Base-by-base conservation (phyloP, 2,329 filamentous ascomycete species). In the Leptographium procerum region DNA sequence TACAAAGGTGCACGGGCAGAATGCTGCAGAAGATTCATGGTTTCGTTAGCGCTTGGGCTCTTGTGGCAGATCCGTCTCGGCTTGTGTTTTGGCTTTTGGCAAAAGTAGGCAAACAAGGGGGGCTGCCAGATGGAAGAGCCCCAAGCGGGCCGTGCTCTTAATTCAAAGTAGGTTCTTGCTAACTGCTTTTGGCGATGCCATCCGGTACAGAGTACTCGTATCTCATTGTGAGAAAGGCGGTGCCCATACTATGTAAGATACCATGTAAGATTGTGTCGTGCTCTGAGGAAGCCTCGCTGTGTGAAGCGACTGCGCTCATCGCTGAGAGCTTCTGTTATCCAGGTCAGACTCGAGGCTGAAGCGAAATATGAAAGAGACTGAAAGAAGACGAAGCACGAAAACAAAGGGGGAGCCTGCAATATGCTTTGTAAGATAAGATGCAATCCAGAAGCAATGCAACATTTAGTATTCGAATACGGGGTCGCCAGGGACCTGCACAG, bases 11-110 rank as follows among this genome's bases (percentile, higher is more conserved):
- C 40, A 43, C 40, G 40, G 40, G 40, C 40, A n/a, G 19, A 22
- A 43, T 43, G 40, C 16, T 19, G n/a, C 40, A 43, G 40, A 19
- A 43, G 31, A 16, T 48, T 24, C 28, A 22, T 28, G 13, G 13
- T 50, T 26, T 28, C 26, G 24, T 19, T 57, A 28, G 47, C 56
- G 14, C 11, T 47, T n/a, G 31, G 28, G 31, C 31, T 36, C 8
- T 31, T 76, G 76, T 76, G 72, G 74, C 76, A 77, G 72, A 72
- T 66, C 61, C 70, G 77, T 79, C 76, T 79, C 75, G 75, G 67
- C 66, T 75, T 61, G 71, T 71, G 76, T 78, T 77, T 76, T 68
- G 69, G 66, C 66, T 67, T 69, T 63, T 66, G 54, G 40, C 16
- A 16, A 16, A 43, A 43, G 40, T 61, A 28, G 34, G 55, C 31